phyloP scores from a whole-genome alignment of 1,284 basidiomycete species.

The Leccinum laetum region DNA sequence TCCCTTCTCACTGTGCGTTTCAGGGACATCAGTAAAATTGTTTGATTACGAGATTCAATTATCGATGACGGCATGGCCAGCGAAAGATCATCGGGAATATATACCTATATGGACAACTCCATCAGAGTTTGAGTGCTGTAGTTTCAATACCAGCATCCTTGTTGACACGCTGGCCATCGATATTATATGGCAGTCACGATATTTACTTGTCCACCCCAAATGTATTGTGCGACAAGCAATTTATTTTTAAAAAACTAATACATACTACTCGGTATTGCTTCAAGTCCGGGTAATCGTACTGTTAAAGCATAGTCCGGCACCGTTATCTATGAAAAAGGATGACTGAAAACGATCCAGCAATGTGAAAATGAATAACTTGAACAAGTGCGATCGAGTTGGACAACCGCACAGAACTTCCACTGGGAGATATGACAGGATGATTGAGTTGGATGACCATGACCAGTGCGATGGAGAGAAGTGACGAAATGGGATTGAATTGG shows the following conservation, averaged over 20 bases:
- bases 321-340: not conserved
- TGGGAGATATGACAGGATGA: not conserved
- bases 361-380: not conserved
- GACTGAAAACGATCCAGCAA: not conserved
- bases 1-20: no score
- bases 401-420: not conserved
- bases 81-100: no score
- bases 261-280: not conserved
- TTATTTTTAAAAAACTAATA: not conserved
- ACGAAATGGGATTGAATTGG: not conserved
- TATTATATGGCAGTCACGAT: not conserved
- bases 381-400: not conserved
- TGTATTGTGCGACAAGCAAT: not conserved
- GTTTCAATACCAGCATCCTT: not conserved
- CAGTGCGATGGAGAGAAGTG: not conserved
- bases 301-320: not conserved
- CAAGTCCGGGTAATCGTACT: not conserved
- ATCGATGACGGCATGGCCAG: no score
- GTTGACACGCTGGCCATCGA: not conserved
- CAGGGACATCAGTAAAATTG: not conserved
- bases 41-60: no score
- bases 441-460: not conserved
- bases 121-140: not conserved
- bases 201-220: not conserved
- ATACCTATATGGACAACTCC: no score